Conservation (phyloP, 805 yeast genomes). For the Candida methanosorbosa region DNA sequence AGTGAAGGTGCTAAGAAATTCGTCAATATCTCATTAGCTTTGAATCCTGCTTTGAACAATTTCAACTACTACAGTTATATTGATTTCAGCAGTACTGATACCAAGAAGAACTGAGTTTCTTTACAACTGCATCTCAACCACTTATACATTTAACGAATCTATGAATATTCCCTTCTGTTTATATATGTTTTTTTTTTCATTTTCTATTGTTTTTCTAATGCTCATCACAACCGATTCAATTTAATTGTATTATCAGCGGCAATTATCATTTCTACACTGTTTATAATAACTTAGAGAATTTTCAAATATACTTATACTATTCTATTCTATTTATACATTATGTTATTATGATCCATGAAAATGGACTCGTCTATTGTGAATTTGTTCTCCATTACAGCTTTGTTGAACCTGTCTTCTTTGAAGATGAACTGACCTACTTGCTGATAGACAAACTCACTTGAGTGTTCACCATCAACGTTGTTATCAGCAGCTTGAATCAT, state of each 20-base stretch:
- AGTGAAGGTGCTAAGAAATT: constrained; percentile 22
- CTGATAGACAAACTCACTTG: constrained; percentile 5
- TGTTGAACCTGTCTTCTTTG: constrained; percentile 31
- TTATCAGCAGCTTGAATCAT: constrained; percentile 9
- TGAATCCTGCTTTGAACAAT: constrained; percentile 21
- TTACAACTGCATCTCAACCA: too few species aligned
- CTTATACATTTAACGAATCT: too few species aligned
- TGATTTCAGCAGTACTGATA: too few species aligned
- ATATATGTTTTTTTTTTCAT: too few species aligned
- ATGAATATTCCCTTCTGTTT: too few species aligned
- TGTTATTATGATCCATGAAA: constrained; percentile 9
- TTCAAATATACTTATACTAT: not conserved
- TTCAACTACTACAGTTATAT: constrained; percentile 18
- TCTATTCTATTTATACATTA: not conserved
- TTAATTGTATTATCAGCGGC: not conserved
- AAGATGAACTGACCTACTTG: constrained; percentile 37
- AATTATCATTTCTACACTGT: too few species aligned
- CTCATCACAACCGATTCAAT: not conserved
- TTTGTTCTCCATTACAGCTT: constrained; percentile 22
- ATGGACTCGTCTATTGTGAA: constrained; percentile 29
- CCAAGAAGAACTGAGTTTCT: too few species aligned
- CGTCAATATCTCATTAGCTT: constrained; percentile 20
- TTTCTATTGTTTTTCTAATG: too few species aligned
- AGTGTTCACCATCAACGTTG: not conserved
- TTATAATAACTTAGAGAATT: too few species aligned